Base-by-base conservation (phyloP, 345 rosid species). In the Aegle marmelos region DNA sequence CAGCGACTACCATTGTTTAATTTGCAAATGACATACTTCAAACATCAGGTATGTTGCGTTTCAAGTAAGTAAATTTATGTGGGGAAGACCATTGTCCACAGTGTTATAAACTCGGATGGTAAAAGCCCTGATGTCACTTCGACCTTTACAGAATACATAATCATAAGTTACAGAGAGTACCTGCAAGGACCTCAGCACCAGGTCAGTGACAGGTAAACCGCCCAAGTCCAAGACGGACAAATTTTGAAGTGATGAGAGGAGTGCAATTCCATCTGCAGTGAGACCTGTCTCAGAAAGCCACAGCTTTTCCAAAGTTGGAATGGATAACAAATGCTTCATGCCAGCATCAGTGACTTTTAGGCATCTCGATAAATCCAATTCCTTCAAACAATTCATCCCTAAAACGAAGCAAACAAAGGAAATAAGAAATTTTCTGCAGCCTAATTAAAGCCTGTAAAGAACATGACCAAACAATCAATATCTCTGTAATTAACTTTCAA, bases 161-260 rank as follows among this genome's bases (percentile, higher is more conserved):
- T 37, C 2, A 16, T 57, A 27, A 13, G 34, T 59, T 73, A n/a
- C 19, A 13, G 58, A 34, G 19, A 48, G 48, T 87, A 95, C 99
- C 97, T 87, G 96, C 58, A 96, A 91, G 72, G 91, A 86, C 48
- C 36, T 85, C 85, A 96, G 75, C 31, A 91, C 87, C 34, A 9
- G 25, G 85, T 96, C 97, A 56, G 89, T 88, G 21, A 94, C 98
- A 30, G 92, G 97, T 76, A 96, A 87, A 80, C 97, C 98, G n/a
- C 99, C 97, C 80, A 92, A 85, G 80, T 94, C 97, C 68, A 94
- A 72, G 30, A 83, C 72, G 21, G 86, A 85, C 86, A 96, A 80
- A 54, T 87, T 83, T 78, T 76, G 80, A 48, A 96, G 97, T 14
- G 94, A 87, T 50, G 94, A 85, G 64, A 96, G 89, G 77, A 91